These are phyloP conservation scores for Pythium biforme DNA, from an alignment of 352 stramenopile genomes.

Conservation along the genomic window DNA sequence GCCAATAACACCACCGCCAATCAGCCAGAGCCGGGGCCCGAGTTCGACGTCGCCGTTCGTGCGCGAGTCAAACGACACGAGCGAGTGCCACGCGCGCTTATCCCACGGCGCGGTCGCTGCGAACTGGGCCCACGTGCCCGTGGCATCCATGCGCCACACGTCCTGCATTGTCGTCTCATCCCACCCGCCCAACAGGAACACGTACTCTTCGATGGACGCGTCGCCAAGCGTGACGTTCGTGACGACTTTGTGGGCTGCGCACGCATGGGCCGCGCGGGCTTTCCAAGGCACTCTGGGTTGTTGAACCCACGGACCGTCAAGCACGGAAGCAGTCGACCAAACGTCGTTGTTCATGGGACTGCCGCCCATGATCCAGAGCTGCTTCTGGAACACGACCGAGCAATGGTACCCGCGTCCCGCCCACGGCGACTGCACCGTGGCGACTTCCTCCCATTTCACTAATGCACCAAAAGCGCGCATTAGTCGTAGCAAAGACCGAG, in stretches of 20 bases:
- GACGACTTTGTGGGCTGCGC: conserved; percentile 50
- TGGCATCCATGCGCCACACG: conserved; percentile 65
- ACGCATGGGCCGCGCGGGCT: conserved; percentile 56
- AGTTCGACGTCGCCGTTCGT: conserved; percentile 58
- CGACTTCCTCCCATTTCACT: conserved; percentile 51
- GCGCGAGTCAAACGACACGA: conserved; percentile 74
- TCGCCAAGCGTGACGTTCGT: conserved; percentile 54
- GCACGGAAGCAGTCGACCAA: conserved; percentile 65
- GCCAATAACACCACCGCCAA: conserved; percentile 74
- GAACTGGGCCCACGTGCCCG: conserved; percentile 39
- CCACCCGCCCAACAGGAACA: conserved; percentile 74
- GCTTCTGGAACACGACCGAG: conserved; percentile 53
- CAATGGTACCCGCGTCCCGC: conserved; percentile 72
- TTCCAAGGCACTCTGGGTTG: conserved; percentile 50
- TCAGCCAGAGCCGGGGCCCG: conserved; percentile 66
- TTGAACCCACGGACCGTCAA: conserved; percentile 50
- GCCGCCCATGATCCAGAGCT: conserved; percentile 68
- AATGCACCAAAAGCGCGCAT: not conserved
- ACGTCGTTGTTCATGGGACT: conserved; percentile 82
- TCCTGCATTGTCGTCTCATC: conserved; percentile 61
- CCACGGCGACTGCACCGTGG: conserved; percentile 41
- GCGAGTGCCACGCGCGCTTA: conserved; percentile 65
- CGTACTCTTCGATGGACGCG: conserved; percentile 39
- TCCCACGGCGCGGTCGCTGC: conserved; percentile 49
- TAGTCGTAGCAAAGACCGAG: too few relatives aligned